Conservation (phyloP, 2,329 filamentous ascomycete genomes). For the Hypomyces perniciosus region DNA sequence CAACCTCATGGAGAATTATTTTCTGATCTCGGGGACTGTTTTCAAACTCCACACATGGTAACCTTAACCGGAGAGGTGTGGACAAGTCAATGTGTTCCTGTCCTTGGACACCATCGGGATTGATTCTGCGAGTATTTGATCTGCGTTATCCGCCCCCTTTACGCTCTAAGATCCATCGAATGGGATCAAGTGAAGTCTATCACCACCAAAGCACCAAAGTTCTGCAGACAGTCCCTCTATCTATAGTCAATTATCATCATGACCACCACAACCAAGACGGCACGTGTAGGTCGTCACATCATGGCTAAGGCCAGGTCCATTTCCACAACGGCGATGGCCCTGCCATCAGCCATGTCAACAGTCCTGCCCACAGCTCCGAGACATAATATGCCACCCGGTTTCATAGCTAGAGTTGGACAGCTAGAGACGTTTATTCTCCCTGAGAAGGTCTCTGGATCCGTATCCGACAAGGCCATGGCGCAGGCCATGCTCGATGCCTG, state of each 20-base stretch:
- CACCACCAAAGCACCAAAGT: not conserved
- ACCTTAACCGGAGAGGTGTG: not conserved
- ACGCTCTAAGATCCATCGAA: not conserved
- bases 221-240: not conserved
- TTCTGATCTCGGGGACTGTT: not conserved
- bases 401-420: constrained; percentile 18
- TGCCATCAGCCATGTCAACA: not conserved
- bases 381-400: constrained; percentile 23
- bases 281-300: not conserved
- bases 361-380: not conserved
- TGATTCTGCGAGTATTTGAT: too few species aligned
- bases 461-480: constrained; percentile 31
- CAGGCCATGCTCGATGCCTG: constrained; percentile 36
- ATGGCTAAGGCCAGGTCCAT: constrained; percentile 1
- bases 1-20: not conserved
- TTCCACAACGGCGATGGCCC: constrained; percentile 4
- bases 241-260: not conserved
- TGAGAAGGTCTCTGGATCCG: constrained; percentile 27
- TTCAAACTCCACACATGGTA: not conserved
- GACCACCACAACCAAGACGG: not conserved
- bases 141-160: not conserved
- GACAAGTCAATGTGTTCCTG: not conserved
- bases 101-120: not conserved
- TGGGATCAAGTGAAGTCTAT: not conserved
- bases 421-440: constrained; percentile 40